These are phyloP conservation scores for Antarctomyces pellizariae DNA, from an alignment of 495 filamentous ascomycete species.

Conservation along the genomic window DNA sequence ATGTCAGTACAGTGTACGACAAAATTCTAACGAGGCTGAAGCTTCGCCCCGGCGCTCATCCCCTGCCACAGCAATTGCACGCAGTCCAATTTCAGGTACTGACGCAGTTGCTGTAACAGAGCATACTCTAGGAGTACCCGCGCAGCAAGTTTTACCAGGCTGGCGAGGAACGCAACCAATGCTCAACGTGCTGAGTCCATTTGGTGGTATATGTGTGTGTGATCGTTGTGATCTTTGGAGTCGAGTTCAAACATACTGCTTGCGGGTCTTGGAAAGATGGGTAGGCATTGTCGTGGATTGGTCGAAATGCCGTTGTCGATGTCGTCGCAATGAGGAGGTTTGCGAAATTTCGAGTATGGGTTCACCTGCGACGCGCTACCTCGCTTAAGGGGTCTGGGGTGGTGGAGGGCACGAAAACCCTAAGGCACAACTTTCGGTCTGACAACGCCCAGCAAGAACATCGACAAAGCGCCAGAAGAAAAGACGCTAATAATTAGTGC, in stretches of 20 bases:
- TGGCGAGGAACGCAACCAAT: conserved; percentile 5
- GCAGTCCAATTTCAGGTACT: neutral
- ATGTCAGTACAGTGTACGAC: conserved; percentile 11
- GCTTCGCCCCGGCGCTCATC: no score
- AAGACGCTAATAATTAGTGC: no score
- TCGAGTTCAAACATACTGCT: conserved; percentile 36
- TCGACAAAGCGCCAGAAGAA: no score
- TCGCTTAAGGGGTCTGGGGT: no score
- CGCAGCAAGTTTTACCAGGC: conserved; percentile 4
- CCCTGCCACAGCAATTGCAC: neutral
- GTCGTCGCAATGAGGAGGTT: no score
- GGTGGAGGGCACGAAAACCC: no score
- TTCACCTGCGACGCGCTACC: no score
- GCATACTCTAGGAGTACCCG: conserved; percentile 2
- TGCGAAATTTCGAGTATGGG: no score
- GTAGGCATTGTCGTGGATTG: no score
- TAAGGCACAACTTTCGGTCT: no score
- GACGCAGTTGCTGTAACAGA: conserved; percentile 4
- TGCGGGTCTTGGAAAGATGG: conserved; percentile 59
- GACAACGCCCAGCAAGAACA: no score
- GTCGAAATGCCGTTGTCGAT: no score
- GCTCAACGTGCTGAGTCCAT: conserved; percentile 5
- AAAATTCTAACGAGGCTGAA: conserved; percentile 3
- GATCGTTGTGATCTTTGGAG: conserved; percentile 5
- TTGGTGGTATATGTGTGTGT: conserved; percentile 3